These are phyloP conservation scores for Puccinia triticina DNA, from an alignment of 1,284 basidiomycete species.

Conservation along the genomic window DNA sequence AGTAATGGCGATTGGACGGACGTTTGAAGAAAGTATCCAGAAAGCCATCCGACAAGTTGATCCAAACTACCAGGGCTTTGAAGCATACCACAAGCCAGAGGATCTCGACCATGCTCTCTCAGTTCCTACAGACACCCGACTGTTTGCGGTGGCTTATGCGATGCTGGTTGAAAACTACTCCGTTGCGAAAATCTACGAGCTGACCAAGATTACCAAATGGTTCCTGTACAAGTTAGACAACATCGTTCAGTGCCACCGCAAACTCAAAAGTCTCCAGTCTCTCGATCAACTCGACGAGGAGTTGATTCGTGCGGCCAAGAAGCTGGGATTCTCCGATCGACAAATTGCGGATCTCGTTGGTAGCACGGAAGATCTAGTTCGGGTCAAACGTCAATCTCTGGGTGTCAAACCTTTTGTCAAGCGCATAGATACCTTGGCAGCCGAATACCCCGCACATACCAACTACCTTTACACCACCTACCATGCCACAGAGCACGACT, in stretches of 20 bases:
- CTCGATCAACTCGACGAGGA: conserved; percentile 66
- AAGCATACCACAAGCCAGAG: conserved; percentile 73
- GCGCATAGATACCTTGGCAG: conserved; percentile 97
- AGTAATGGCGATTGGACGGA: conserved; percentile 99
- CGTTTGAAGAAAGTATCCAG: conserved; percentile 97
- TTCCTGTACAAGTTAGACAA: conserved; percentile 99
- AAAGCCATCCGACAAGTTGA: conserved; percentile 98
- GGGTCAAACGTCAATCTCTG: conserved; percentile 80
- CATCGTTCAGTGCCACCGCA: conserved; percentile 81
- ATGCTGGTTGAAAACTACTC: conserved; percentile 92
- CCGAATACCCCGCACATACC: conserved; percentile 97
- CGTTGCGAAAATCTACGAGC: conserved; percentile 83
- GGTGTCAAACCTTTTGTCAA: conserved; percentile 96
- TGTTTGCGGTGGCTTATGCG: conserved; percentile 96
- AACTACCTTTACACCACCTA: conserved; percentile 99
- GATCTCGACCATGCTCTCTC: conserved; percentile 78
- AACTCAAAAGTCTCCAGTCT: conserved; percentile 71
- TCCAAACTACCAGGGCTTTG: conserved; percentile 73
- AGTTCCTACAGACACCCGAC: conserved; percentile 80
- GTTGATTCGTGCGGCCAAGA: conserved; percentile 79
- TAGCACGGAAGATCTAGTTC: conserved; percentile 75
- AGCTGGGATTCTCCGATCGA: conserved; percentile 88
- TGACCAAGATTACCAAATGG: conserved; percentile 98
- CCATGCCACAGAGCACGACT: conserved; percentile 93
- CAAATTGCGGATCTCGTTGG: conserved; percentile 79